These are phyloP conservation scores for Pseudogymnoascus sp. DNA, from an alignment of 2,329 filamentous ascomycete genomes.

Conservation along the genomic window DNA sequence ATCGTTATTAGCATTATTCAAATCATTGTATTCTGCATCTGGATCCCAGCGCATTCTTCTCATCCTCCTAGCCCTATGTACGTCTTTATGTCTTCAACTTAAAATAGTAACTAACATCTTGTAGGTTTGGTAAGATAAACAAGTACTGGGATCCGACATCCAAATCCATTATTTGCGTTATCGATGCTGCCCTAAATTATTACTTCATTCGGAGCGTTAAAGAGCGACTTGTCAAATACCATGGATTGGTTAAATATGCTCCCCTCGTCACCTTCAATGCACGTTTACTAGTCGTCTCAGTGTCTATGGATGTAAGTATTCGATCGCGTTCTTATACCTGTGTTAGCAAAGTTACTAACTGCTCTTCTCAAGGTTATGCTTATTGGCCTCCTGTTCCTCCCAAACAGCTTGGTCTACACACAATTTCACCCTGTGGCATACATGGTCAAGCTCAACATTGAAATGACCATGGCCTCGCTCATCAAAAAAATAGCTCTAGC, in stretches of 20 bases:
- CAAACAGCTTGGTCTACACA: conserved; percentile 30
- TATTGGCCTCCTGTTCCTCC: conserved; percentile 32
- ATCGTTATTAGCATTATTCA: conserved; percentile 40
- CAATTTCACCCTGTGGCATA: conserved; percentile 36
- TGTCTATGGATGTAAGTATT: conserved; percentile 32
- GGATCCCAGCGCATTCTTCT: conserved; percentile 39
- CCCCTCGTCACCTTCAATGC: conserved; percentile 34
- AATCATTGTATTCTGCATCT: conserved; percentile 44
- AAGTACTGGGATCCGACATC: conserved; percentile 41
- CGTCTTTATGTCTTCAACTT: conserved; percentile 42
- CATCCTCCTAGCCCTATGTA: conserved; percentile 35
- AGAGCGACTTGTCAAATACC: conserved; percentile 29
- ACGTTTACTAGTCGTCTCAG: conserved; percentile 32
- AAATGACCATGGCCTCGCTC: conserved; percentile 35
- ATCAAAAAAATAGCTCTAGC: conserved; percentile 23
- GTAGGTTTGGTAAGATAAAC: conserved; percentile 29
- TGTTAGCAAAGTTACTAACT: conserved; percentile 29
- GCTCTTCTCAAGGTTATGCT: conserved; percentile 31
- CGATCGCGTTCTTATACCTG: conserved; percentile 29
- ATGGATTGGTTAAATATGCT: conserved; percentile 33
- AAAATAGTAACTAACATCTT: conserved; percentile 43
- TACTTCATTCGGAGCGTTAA: conserved; percentile 41
- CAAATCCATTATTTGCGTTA: conserved; percentile 42
- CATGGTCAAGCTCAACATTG: conserved; percentile 36
- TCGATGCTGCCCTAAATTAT: conserved; percentile 43